Evolutionary conservation across 2,329 filamentous ascomycete genomes (phyloP), one percentile per base, ranked within the genome.

Genomic region (Xylariaceae sp.): DNA sequence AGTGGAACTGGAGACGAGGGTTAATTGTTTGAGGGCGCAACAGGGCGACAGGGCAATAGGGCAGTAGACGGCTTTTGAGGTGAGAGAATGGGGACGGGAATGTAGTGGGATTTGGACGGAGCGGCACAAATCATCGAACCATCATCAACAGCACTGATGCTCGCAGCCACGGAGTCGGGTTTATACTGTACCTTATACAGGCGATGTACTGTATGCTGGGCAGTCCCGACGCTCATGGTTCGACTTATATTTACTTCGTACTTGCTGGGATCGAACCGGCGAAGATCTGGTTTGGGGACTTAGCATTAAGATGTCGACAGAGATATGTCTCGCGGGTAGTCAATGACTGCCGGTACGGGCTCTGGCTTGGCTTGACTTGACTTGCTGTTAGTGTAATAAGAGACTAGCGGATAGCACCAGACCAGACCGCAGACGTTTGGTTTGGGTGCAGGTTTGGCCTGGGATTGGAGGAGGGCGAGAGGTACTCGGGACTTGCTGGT

Each of bases 131-230:
- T 64, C 61, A 64, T 65, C 59, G 57, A 59, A 58, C 61, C 63
- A 63, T 63, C 61, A 62, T 62, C 57, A 61, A 58, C 62, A 63
- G 4, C 61, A 59, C 17, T 18, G 17, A 64, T 64, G 51, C 48
- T 49, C 58, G 60, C 62, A 50, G 50, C 56, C 51, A 54, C 56
- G 57, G 62, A 48, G 50, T 34, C 47, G 56, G 56, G 56, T 61
- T 53, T 39, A 59, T 64, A 65, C 61, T 58, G 62, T 65, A 65
- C 64, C 64, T 65, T 57, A 30, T 37, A 60, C 34, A 23, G 50
- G 57, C 48, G 17, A 45, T 51, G 45, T 58, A 56, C 57, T 50
- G 53, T 56, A 51, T 55, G 53, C 41, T 18, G 17, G 17, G 17
- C 35, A 45, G 13, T 4, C 30, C 39, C 48, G 48, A 9, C n/a